Evolutionary conservation across 257 asterid genomes (phyloP), one percentile per base, ranked within the genome.

Genomic region (Penstemon newberryi): DNA sequence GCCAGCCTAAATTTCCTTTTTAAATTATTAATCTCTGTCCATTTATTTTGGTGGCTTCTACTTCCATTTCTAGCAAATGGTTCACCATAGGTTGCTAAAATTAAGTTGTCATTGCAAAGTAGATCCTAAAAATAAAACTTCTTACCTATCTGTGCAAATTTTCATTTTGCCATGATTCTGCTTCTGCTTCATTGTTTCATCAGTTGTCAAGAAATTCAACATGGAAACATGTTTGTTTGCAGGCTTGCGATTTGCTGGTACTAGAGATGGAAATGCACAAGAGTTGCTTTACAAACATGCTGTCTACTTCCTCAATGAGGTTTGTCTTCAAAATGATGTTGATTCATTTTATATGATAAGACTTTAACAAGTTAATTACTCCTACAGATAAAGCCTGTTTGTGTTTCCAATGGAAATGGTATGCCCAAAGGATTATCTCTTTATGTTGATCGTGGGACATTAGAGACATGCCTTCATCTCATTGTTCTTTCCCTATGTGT

Each of bases 201-300:
- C 53, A 39, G 61, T 72, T 70, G 49, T 66, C 42, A 39, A 63
- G 18, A 25, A 41, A 15, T 54, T 18, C 12, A 54, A 10, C 50
- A 42, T 39, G 40, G 72, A 56, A 33, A 55, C 4, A 71, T 72
- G 67, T 64, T 25, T 58, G 44, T 70, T 76, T 74, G 68, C 82
- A 94, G 99, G 97, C 67, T 77, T 94, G 80, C 86, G 96, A 77
- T 94, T 86, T 86, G 97, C 99, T 61, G 99, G 99, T 74, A 90
- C 96, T 50, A 83, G 91, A 70, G 96, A 94, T 83, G 96, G 87
- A 70, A 90, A 87, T 77, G 86, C 93, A 68, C 96, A 90, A 54
- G 97, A 91, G 69, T 82, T 94, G 79, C 96, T 94, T 62, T 85
- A 94, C 80, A 82, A 77, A 80, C 89, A 87, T 74, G 96, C 97